Percentiles rank a stretch among this genome's conserved stretches.
These are phyloP conservation scores for Xylaria castorea DNA, from an alignment of 495 filamentous ascomycete species.

Conservation along the genomic window DNA sequence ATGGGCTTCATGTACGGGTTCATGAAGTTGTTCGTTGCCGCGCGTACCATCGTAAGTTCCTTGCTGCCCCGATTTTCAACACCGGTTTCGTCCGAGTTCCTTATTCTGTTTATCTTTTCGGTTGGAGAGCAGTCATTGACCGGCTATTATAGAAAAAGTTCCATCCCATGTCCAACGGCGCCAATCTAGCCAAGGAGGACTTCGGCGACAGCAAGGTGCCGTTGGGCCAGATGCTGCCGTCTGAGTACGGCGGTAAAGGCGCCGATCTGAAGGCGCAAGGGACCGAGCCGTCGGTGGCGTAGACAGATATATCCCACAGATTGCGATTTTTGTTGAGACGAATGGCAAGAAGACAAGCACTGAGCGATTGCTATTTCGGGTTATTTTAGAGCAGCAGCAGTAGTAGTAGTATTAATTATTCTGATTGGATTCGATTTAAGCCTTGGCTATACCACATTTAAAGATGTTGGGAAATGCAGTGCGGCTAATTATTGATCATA, in stretches of 20 bases:
- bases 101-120: too few relatives aligned
- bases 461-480: not conserved
- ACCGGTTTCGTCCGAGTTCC: not conserved
- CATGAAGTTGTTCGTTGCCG: slow-evolving; percentile 79
- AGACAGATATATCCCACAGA: slow-evolving; percentile 10
- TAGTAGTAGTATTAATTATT: slow-evolving; percentile 6
- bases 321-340: not conserved
- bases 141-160: slow-evolving; percentile 68
- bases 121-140: not conserved
- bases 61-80: too few relatives aligned
- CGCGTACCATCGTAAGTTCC: slow-evolving; percentile 65
- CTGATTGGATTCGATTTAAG: not conserved
- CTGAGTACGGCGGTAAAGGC: slow-evolving; percentile 76
- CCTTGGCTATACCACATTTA: not conserved
- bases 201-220: slow-evolving; percentile 48
- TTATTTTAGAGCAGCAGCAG: slow-evolving; percentile 2
- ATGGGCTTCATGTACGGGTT: slow-evolving; percentile 86
- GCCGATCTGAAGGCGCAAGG: slow-evolving; percentile 49
- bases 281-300: slow-evolving; percentile 41
- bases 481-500: not conserved
- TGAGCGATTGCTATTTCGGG: not conserved
- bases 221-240: slow-evolving; percentile 66
- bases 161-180: slow-evolving; percentile 78
- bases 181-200: slow-evolving; percentile 70
- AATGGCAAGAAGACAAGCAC: not conserved